Base-by-base conservation (phyloP, 768 basidiomycete genomes). In the Boletus tomentosulus region DNA sequence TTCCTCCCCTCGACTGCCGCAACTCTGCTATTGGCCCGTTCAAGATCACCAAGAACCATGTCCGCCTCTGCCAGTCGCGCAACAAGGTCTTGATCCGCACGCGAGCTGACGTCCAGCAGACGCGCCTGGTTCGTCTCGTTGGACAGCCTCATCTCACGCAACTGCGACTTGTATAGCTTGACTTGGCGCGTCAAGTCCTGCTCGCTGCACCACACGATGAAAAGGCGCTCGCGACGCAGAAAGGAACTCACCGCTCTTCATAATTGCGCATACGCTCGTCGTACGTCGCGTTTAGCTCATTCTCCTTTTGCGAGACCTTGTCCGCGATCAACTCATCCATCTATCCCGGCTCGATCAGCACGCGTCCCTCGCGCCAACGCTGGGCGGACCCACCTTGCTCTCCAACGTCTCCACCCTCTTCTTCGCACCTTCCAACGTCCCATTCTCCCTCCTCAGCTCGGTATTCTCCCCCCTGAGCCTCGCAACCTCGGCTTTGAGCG, bases 191-290 rank as follows among this genome's bases (percentile, higher is more conserved):
- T 89, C 41, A 98, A 74, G 62, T 96, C 95, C 67, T 92, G 88
- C 72, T 99, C 97, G 44, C 95, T 95, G 61, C 15, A 19, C 39
- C 33, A 7, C 39, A 10, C 13, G 6, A n/a, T 16, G 9, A 28
- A 53, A 16, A 45, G 53, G 38, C 19, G 22, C 22, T 28, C 28
- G 3, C 34, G 50, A 22, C 19, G 19, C 16, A 8, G 35, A 12
- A 4, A 6, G 8, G 6, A 9, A 69, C 83, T 28, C 60, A 93
- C 93, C 96, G 82, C 65, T 96, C 96, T 69, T 95, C 94, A 62
- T 96, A 98, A 70, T 98, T 99, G 48, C 92, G 79, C 67, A 99
- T 78, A 60, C 87, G 87, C 73, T 99, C 97, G 63, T 99, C 97
- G 59, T 97, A 98, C 6, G 91, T 94, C 15, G 96, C 97, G 59